These are phyloP conservation scores for Pythium aristosporum DNA, from an alignment of 352 stramenopile species.

Conservation along the genomic window DNA sequence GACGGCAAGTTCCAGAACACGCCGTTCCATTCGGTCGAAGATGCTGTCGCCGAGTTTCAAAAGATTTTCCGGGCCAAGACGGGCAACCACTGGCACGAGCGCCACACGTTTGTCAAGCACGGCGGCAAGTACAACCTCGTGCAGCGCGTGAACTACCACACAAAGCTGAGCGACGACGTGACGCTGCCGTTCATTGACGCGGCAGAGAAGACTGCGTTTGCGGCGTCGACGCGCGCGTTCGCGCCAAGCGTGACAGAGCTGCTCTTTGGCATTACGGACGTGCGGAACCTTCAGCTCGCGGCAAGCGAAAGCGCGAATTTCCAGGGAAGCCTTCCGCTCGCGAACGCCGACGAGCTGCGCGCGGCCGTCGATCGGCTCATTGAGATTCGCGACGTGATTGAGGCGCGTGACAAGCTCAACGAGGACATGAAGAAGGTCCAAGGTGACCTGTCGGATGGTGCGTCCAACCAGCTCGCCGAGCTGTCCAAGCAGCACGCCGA, in stretches of 20 bases:
- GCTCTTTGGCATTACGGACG: conserved; percentile 69
- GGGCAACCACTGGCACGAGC: conserved; percentile 59
- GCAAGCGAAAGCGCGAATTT: conserved; percentile 53
- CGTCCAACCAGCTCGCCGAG: conserved; percentile 36
- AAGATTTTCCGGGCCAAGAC: conserved; percentile 85
- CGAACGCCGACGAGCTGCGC: conserved; percentile 56
- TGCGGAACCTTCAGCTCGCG: conserved; percentile 65
- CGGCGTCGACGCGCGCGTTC: conserved; percentile 37
- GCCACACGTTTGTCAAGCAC: conserved; percentile 55
- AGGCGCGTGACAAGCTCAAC: conserved; percentile 47
- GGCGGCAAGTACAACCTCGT: conserved; percentile 75
- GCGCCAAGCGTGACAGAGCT: conserved; percentile 42
- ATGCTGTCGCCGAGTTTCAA: conserved; percentile 71
- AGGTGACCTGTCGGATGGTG: conserved; percentile 50
- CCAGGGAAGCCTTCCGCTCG: conserved; percentile 52
- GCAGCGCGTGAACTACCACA: conserved; percentile 54
- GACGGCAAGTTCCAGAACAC: conserved; percentile 79
- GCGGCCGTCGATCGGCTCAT: conserved; percentile 44
- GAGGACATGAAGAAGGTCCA: conserved; percentile 48
- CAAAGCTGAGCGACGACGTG: conserved; percentile 54
- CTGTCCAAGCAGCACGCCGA: conserved; percentile 48
- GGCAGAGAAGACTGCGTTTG: conserved; percentile 32
- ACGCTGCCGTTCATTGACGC: conserved; percentile 52
- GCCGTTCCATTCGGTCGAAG: conserved; percentile 48
- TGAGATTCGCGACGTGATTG: conserved; percentile 49